Conservation (phyloP, 2,329 filamentous ascomycete species). For the Ophiocordyceps camponoti-rufipedis region DNA sequence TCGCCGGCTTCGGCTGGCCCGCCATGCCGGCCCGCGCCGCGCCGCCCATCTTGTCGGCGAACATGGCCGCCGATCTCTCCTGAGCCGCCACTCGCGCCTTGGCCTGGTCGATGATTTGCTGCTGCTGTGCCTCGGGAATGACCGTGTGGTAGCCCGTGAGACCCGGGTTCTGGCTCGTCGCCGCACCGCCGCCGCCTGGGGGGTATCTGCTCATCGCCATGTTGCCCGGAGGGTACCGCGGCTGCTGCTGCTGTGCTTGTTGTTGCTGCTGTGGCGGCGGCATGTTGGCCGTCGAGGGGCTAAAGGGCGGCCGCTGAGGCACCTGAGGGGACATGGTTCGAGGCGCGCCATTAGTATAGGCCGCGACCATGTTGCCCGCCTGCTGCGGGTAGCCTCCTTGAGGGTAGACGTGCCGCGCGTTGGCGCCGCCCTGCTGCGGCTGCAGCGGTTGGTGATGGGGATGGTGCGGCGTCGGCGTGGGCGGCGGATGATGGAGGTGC, state of each 20-base stretch:
- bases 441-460: neutral
- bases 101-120: constrained; percentile 31
- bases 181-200: constrained; percentile 7
- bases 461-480: neutral
- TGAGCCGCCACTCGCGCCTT: constrained; percentile 27
- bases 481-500: neutral
- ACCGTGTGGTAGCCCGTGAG: constrained; percentile 29
- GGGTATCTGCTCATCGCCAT: constrained; percentile 15
- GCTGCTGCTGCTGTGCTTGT: constrained; percentile 10
- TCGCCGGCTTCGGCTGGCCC: constrained; percentile 15
- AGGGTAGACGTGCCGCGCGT: constrained; percentile 23
- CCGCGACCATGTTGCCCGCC: constrained; percentile 12
- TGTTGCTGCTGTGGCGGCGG: constrained; percentile 6
- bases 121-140: constrained; percentile 29
- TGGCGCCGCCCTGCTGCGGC: constrained; percentile 20
- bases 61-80: constrained; percentile 18
- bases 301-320: constrained; percentile 17
- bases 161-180: constrained; percentile 16
- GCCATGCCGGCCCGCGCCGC: constrained; percentile 17
- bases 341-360: constrained; percentile 25
- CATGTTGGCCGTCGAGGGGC: constrained; percentile 18
- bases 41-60: constrained; percentile 25
- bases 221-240: constrained; percentile 10
- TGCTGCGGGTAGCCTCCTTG: constrained; percentile 17
- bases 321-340: constrained; percentile 27